phyloP scores from a whole-genome alignment of 176 grass and related monocot species.

The Pharus latifolius region DNA sequence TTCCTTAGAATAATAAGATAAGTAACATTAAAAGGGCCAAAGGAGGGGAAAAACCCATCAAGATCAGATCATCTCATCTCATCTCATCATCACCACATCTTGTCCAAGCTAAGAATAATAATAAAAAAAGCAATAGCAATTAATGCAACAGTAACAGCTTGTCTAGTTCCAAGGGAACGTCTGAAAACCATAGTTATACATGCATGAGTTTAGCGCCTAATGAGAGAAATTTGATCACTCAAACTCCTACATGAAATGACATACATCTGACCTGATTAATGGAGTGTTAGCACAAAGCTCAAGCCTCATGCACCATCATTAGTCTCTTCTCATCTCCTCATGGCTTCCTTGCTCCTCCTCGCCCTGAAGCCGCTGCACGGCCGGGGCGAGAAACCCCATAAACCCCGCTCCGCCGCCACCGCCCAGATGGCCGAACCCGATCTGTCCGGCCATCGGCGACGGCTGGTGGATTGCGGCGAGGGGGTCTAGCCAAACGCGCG shows the following conservation, averaged over 20 bases:
- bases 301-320: slow-evolving; percentile 14
- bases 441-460: slow-evolving; percentile 35
- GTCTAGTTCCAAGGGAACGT: slow-evolving; percentile 29
- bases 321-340: slow-evolving; percentile 32
- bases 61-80: slow-evolving; percentile 20
- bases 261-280: slow-evolving; percentile 24
- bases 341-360: slow-evolving; percentile 60
- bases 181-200: slow-evolving; percentile 18
- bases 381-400: slow-evolving; percentile 67
- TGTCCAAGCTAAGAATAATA: slow-evolving; percentile 23
- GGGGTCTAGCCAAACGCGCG: slow-evolving; percentile 69
- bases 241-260: slow-evolving; percentile 55
- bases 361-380: slow-evolving; percentile 49
- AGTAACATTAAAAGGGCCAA: slow-evolving; percentile 43
- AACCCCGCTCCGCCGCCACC: slow-evolving; percentile 38
- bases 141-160: slow-evolving; percentile 42
- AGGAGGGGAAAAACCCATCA: slow-evolving; percentile 18
- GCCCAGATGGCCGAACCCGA: slow-evolving; percentile 53
- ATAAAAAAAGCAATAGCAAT: background rate
- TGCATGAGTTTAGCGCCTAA: slow-evolving; percentile 12
- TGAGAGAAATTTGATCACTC: background rate
- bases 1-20: slow-evolving; percentile 26
- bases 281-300: slow-evolving; percentile 14
- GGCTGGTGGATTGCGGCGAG: slow-evolving; percentile 44
- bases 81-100: slow-evolving; percentile 28